Evolutionary conservation across 257 asterid genomes (phyloP), one percentile per base, ranked within the genome.

Genomic region (Solanum commersonii): DNA sequence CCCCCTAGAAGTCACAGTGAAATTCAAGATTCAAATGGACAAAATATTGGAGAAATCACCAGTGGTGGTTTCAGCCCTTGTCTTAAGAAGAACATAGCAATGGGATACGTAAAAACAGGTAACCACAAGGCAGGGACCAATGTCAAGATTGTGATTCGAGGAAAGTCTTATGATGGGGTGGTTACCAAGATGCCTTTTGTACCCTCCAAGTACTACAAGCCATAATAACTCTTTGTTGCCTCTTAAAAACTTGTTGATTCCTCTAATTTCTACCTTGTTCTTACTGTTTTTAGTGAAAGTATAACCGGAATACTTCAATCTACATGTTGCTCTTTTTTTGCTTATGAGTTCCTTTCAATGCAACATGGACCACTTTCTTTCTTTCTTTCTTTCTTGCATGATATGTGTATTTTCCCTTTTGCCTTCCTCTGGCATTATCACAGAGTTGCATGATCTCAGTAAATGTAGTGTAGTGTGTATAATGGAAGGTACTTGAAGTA

Each of bases 11-110:
- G 99, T 84, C 99, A 96, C 93, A 92, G 98, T 42, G 98, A 96
- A 94, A 95, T 97, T 88, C 98, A 96, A 87, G 94, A 95, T 35
- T 97, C 93, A 87, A 92, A 92, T 42, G 99, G 98, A 8, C 91
- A 93, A 46, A 94, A 89, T 91, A 93, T 96, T 25, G 99, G 99
- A 27, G 99, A 96, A 87, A 92, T 97, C 34, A 97, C 99, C 2
- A 97, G 99, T 84, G 99, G 99, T 27, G 99, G 99, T 65, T 97
- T 97, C 56, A 97, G 99, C 88, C 99, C 99, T 11, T 97, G 99
- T 52, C 95, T 97, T 4, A 97, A 97, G 95, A 96, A 95, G 88
- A 97, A 97, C 93, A 96, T 96, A 81, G 98, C 95, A 86, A 97
- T 97, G 98, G 99, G 99, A 74, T 97, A 97, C 84, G 98, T 97